Base-by-base conservation (phyloP, 2,329 filamentous ascomycete species). In the Penicillium sp. region DNA sequence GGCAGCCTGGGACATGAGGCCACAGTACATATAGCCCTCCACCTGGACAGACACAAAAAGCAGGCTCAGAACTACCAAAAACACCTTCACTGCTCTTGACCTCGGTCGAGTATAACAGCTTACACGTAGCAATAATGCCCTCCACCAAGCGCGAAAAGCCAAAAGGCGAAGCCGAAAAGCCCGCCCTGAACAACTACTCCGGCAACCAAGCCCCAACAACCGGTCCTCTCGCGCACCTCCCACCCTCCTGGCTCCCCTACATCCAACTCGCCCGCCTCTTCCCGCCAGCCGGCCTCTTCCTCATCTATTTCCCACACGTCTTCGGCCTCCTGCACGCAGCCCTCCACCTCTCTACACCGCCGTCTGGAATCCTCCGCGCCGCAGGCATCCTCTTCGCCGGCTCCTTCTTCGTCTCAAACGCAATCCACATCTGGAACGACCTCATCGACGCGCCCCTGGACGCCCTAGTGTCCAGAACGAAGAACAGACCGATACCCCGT, bases 361-460 rank as follows among this genome's bases (percentile, higher is more conserved):
- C 76, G 1, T 90, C 90, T 0, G 84, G 89, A 69, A 79, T 88
- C 17, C 53, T 19, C 11, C 23, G 23, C 26, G 17, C 38, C 3
- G 5, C 2, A 73, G 86, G 1, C 87, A 90, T 0, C 13, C 73
- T 81, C 5, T 60, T 64, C 47, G 56, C 21, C 7, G 92, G 92
- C 52, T 90, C 91, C 6, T 77, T 96, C 51, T 86, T 96, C 67
- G 95, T 96, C 92, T 90, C 92, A 64, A 91, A 92, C 56, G 92
- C 92, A 21, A 92, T 30, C 7, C 44, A 58, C 50, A 58, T 90
- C 19, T 92, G 96, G 79, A 96, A 97, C 73, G 92, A 97, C 73
- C 86, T 96, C 52, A 95, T 92, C 91, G 93, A 96, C 76, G 87
- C 91, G 60, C 90, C 94, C 69, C 87, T 96, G 9, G 92, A 97